phyloP scores from a whole-genome alignment of 441 rosid genomes.

The Lepidium campestre region DNA sequence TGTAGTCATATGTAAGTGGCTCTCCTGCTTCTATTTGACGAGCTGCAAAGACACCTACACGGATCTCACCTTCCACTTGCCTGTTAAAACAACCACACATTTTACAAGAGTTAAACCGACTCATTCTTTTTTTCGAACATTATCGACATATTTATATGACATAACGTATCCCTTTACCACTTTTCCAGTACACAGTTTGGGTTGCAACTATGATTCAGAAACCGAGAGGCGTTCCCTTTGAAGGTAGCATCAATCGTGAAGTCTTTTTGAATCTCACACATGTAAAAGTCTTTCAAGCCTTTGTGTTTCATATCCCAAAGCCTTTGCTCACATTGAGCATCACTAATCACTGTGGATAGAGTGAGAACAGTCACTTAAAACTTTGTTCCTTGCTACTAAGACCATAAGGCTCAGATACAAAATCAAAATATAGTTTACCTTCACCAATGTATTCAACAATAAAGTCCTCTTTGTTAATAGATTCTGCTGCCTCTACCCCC shows the following conservation, averaged over 20 bases:
- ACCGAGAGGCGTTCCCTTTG: conserved; percentile 89
- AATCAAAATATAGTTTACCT: conserved; percentile 47
- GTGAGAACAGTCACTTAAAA: conserved; percentile 6
- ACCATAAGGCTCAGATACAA: not conserved
- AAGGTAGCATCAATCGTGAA: conserved; percentile 97
- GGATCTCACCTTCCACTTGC: conserved; percentile 93
- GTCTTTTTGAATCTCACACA: conserved; percentile 94
- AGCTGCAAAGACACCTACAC: conserved; percentile 92
- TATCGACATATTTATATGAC: not conserved
- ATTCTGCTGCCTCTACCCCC: conserved; percentile 92
- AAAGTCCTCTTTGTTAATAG: conserved; percentile 70
- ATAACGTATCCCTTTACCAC: conserved; percentile 48
- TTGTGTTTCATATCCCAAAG: conserved; percentile 96
- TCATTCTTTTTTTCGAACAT: not conserved
- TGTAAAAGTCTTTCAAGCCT: conserved; percentile 78
- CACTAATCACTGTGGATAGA: conserved; percentile 65
- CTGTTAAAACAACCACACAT: conserved; percentile 30
- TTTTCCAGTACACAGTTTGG: conserved; percentile 88
- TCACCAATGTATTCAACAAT: conserved; percentile 92
- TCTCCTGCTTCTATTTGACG: conserved; percentile 73
- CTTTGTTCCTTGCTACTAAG: not conserved
- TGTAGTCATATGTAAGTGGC: conserved; percentile 88
- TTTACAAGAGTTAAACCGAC: not conserved
- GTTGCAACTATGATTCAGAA: conserved; percentile 85
- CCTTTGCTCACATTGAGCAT: conserved; percentile 82